A percentile compares a stretch with the other conserved stretches of the same genome.
Evolutionary conservation across 2,329 filamentous ascomycete genomes (phyloP).

Genomic region (Cercospora janseana): DNA sequence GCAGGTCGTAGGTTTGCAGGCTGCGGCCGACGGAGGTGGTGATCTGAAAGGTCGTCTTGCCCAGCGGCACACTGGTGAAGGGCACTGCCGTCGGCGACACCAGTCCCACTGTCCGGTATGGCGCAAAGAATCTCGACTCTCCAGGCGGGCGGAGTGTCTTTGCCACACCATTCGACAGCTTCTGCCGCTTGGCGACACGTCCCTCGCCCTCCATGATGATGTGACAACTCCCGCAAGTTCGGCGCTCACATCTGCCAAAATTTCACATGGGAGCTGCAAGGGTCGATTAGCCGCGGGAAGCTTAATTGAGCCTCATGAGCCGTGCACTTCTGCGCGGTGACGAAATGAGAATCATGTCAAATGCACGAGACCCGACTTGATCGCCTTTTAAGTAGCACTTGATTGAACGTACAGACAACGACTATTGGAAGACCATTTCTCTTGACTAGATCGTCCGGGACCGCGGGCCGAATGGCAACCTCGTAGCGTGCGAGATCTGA

Average conservation of each 20-base stretch:
- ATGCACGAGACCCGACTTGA: no score
- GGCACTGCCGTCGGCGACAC: conserved; percentile 88
- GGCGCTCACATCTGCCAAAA: background rate
- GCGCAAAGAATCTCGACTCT: conserved; percentile 80
- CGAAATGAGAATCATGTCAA: no score
- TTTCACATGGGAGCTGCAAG: conserved; percentile 7
- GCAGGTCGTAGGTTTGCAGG: conserved; percentile 93
- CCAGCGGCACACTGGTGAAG: conserved; percentile 83
- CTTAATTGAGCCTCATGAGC: conserved; percentile 7
- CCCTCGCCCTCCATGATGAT: conserved; percentile 23
- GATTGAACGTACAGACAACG: no score
- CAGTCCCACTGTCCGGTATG: conserved; percentile 90
- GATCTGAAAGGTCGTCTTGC: conserved; percentile 94
- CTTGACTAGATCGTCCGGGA: no score
- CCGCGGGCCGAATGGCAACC: no score
- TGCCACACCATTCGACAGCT: conserved; percentile 44
- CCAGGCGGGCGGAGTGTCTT: conserved; percentile 29
- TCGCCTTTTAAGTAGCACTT: no score
- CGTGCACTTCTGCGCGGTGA: background rate
- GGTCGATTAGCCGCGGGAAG: background rate
- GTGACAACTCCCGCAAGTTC: background rate
- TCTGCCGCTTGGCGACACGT: conserved; percentile 66
- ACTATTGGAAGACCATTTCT: no score
- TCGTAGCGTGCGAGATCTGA: no score
- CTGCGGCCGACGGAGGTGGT: conserved; percentile 89